These are phyloP conservation scores for Cryptosporidium tyzzeri DNA, from an alignment of 169 alveolate species.

Conservation along the genomic window DNA sequence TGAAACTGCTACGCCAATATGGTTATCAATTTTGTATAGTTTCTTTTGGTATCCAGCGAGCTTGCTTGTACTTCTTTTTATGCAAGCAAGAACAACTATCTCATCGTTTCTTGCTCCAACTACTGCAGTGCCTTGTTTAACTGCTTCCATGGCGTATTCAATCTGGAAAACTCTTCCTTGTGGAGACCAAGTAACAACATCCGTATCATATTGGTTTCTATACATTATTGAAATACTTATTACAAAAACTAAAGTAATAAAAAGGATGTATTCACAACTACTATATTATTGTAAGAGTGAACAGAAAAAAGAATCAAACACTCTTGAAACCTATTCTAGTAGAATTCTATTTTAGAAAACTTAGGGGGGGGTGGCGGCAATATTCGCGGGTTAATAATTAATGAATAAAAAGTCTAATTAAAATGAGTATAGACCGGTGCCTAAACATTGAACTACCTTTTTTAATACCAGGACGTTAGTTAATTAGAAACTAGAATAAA, in stretches of 20 bases:
- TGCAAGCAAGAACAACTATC: conserved; percentile 29
- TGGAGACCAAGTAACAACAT: conserved; percentile 95
- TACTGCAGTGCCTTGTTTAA: conserved; percentile 92
- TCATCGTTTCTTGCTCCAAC: conserved; percentile 55
- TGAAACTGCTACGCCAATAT: conserved; percentile 96
- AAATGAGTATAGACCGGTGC: neutral
- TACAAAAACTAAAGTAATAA: neutral
- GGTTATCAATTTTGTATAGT: conserved; percentile 94
- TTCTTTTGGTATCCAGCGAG: conserved; percentile 95
- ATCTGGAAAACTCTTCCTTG: conserved; percentile 93
- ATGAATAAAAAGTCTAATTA: too few relatives aligned
- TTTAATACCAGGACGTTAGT: too few relatives aligned
- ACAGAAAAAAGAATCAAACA: too few relatives aligned
- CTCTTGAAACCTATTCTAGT: too few relatives aligned
- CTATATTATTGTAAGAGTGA: too few relatives aligned
- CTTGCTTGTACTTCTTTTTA: conserved; percentile 89
- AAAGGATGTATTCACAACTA: neutral
- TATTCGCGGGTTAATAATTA: neutral
- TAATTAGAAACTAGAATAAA: too few relatives aligned
- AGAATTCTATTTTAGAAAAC: too few relatives aligned
- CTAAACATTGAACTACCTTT: too few relatives aligned
- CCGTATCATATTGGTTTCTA: conserved; percentile 94
- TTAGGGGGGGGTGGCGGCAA: conserved; percentile 8
- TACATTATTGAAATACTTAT: conserved; percentile 82
- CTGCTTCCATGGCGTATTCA: conserved; percentile 98